phyloP scores from a whole-genome alignment of 2,329 filamentous ascomycete genomes.

The Daldinia sp. region DNA sequence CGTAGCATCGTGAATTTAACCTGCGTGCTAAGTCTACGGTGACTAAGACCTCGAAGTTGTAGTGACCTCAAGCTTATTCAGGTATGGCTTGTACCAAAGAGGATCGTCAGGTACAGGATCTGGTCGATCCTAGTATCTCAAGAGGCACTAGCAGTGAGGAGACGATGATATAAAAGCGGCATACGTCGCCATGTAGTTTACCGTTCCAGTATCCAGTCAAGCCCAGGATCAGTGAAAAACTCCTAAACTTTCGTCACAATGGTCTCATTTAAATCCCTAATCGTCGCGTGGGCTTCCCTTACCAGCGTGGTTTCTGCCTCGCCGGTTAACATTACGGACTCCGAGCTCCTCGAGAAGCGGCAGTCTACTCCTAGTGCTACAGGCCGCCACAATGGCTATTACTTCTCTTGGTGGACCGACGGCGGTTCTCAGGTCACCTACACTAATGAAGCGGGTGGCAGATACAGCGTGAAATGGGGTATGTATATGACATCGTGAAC shows the following conservation, averaged over 20 bases:
- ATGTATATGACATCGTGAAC: not conserved
- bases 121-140: not conserved
- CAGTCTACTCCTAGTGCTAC: conserved; percentile 58
- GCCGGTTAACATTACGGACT: conserved; percentile 54
- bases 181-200: not conserved
- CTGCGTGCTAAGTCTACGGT: not conserved
- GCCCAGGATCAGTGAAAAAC: not conserved
- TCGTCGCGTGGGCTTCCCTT: conserved; percentile 54
- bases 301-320: conserved; percentile 51
- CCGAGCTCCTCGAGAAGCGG: conserved; percentile 48
- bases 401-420: conserved; percentile 72
- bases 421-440: conserved; percentile 64
- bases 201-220: not conserved
- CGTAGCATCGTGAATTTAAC: conserved; percentile 21
- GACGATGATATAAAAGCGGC: conserved; percentile 8
- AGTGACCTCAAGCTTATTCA: conserved; percentile 1
- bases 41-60: not conserved
- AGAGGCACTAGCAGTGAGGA: not conserved
- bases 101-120: conserved; percentile 10
- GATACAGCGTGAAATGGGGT: conserved; percentile 60
- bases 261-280: conserved; percentile 56
- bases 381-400: conserved; percentile 68
- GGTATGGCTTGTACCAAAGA: not conserved
- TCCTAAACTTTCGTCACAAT: conserved; percentile 48
- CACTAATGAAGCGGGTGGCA: conserved; percentile 64